Percentiles rank a stretch among this genome's conserved stretches.
Evolutionary conservation across 2,329 filamentous ascomycete species (phyloP).

Genomic region (Apiospora kogelbergensis): DNA sequence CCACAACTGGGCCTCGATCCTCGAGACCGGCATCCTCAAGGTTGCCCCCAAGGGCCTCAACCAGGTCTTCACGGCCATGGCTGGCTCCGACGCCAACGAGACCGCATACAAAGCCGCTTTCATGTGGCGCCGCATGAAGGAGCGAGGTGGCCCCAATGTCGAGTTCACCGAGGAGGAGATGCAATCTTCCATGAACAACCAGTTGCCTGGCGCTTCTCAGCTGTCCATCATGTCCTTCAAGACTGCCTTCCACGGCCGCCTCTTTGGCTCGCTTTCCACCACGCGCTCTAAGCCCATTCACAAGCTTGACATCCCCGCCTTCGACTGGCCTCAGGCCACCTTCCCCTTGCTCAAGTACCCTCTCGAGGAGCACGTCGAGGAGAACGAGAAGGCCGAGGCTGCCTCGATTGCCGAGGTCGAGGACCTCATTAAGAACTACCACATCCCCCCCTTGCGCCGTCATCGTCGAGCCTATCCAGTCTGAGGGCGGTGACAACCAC

Average conservation of each 20-base stretch:
- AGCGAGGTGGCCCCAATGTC: constrained; percentile 74
- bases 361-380: constrained; percentile 73
- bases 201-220: constrained; percentile 71
- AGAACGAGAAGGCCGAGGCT: constrained; percentile 81
- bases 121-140: constrained; percentile 82
- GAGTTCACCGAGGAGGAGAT: constrained; percentile 82
- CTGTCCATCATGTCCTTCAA: constrained; percentile 89
- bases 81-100: constrained; percentile 91
- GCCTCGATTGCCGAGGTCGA: constrained; percentile 82
- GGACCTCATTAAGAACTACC: constrained; percentile 75
- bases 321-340: constrained; percentile 89
- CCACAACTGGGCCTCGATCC: constrained; percentile 76
- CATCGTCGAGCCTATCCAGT: constrained; percentile 88
- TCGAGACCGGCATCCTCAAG: constrained; percentile 77
- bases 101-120: constrained; percentile 94
- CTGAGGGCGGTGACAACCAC: constrained; percentile 93
- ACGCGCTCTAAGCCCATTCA: constrained; percentile 92
- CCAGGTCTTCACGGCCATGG: constrained; percentile 88
- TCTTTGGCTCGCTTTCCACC: constrained; percentile 84
- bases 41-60: constrained; percentile 80
- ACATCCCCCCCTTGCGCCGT: constrained; percentile 79
- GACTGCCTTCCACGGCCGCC: constrained; percentile 84
- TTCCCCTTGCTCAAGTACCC: constrained; percentile 88
- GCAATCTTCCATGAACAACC: constrained; percentile 74
- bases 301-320: constrained; percentile 92